Percentiles rank a stretch among this genome's conserved stretches.
Evolutionary conservation across 2,329 filamentous ascomycete species (phyloP).

Genomic region (Cladosporium sp.): DNA sequence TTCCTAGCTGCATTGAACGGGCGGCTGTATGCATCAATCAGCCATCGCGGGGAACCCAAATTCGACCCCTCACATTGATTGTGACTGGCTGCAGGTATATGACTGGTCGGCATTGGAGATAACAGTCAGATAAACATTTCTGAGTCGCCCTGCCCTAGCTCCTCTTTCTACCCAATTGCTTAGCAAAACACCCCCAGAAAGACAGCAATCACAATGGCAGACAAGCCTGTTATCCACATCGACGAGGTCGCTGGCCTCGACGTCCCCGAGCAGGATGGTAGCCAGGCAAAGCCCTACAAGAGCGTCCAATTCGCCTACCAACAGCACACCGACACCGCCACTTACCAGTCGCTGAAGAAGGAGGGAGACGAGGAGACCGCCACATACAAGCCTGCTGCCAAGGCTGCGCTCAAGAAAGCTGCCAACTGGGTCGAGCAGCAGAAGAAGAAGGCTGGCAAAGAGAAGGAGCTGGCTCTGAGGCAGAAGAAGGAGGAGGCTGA

Average conservation of each 20-base stretch:
- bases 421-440: constrained; percentile 71
- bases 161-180: not conserved
- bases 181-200: not conserved
- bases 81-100: not conserved
- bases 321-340: constrained; percentile 63
- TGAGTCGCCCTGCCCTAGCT: not conserved
- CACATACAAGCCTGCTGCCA: constrained; percentile 79
- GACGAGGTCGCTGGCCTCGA: constrained; percentile 78
- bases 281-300: constrained; percentile 77
- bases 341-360: constrained; percentile 71
- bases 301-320: constrained; percentile 76
- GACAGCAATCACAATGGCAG: constrained; percentile 33
- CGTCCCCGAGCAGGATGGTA: constrained; percentile 62
- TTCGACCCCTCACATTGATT: not conserved
- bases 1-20: not conserved
- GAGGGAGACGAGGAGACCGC: constrained; percentile 66
- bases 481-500: constrained; percentile 73
- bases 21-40: not conserved
- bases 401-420: constrained; percentile 84
- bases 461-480: constrained; percentile 69
- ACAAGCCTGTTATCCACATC: constrained; percentile 63
- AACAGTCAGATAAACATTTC: constrained; percentile 12
- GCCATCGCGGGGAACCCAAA: not conserved
- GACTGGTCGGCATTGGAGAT: constrained; percentile 5
- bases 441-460: constrained; percentile 83